Evolutionary conservation across 2,329 filamentous ascomycete species (phyloP).

Genomic region (Aspergillus uvarum): DNA sequence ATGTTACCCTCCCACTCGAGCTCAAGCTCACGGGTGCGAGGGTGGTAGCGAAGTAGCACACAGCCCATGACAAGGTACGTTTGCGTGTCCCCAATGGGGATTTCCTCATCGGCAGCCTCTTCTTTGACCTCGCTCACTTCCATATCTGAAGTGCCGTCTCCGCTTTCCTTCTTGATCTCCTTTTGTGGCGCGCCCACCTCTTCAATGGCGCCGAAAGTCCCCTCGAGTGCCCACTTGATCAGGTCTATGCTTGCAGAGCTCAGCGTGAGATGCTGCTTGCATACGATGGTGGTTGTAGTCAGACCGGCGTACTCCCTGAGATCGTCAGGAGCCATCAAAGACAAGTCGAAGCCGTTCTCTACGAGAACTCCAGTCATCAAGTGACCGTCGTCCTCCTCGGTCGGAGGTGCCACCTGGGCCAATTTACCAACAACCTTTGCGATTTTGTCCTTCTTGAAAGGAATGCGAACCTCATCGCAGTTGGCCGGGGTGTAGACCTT

Average conservation of each 20-base stretch:
- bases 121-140: constrained; percentile 34
- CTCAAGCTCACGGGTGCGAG: constrained; percentile 72
- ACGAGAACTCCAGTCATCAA: constrained; percentile 89
- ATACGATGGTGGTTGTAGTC: constrained; percentile 90
- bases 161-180: constrained; percentile 26
- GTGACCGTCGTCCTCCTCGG: constrained; percentile 48
- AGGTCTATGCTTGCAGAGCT: constrained; percentile 86
- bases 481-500: constrained; percentile 95
- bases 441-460: constrained; percentile 91
- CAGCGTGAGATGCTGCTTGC: constrained; percentile 85
- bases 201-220: constrained; percentile 87
- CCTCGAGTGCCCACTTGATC: constrained; percentile 90
- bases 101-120: constrained; percentile 49
- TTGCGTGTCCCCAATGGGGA: constrained; percentile 36
- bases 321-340: constrained; percentile 94
- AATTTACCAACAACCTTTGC: constrained; percentile 95
- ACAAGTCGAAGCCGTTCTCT: constrained; percentile 96
- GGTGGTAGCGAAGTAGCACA: constrained; percentile 75
- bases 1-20: constrained; percentile 98
- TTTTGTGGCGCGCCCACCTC: constrained; percentile 35
- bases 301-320: constrained; percentile 94
- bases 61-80: constrained; percentile 81
- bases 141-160: constrained; percentile 38
- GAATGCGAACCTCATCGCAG: constrained; percentile 90
- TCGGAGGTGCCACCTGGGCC: constrained; percentile 73